Evolutionary conservation across 2,329 filamentous ascomycete genomes (phyloP), one percentile per base, ranked within the genome.

Genomic region (Colletotrichum sp.): DNA sequence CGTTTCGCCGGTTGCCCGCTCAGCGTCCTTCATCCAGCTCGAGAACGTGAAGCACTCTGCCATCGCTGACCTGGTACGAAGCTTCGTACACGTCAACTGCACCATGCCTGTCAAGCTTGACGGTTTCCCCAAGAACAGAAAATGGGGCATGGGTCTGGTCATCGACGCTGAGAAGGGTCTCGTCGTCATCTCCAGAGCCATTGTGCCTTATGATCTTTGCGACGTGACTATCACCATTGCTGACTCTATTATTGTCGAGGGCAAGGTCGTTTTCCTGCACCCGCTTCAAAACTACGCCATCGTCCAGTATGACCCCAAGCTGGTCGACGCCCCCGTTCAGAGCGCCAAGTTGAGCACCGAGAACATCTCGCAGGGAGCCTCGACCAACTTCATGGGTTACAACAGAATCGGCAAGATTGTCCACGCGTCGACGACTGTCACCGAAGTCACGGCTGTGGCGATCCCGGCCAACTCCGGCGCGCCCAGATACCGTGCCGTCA

Each of bases 321-420:
- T 99, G 21, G 97, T 98, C n/a, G 92, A 98, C 81, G 97, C 96
- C 3, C 96, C 97, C 1, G 96, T 99, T 15, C 92, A 96, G 87
- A 96, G 94, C 78, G 97, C 97, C 6, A 94, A 92, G 80, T 90
- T 99, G 66, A 95, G 95, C 81, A 92, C 89, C 8, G 92, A 95
- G 71, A 92, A 93, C 80, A 95, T 98, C 83, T 96, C 95, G 67
- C 97, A 98, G 86, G 97, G 97, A 43, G 95, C 96, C 65, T 94
- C 96, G 73, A 98, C 96, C 0, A 96, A 98, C 79, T 99, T 99
- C 85, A 94, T 99, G 77, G 97, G 97, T n/a, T 97, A 98, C 87
- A 99, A 99, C 83, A 93, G 97, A 79, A 98, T 98, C 78, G 94
- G 96, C 76, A 93, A 96, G 43, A 95, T 98, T 55, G 96, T 98